phyloP scores from a whole-genome alignment of 768 basidiomycete species.

The Mycena alexandri region DNA sequence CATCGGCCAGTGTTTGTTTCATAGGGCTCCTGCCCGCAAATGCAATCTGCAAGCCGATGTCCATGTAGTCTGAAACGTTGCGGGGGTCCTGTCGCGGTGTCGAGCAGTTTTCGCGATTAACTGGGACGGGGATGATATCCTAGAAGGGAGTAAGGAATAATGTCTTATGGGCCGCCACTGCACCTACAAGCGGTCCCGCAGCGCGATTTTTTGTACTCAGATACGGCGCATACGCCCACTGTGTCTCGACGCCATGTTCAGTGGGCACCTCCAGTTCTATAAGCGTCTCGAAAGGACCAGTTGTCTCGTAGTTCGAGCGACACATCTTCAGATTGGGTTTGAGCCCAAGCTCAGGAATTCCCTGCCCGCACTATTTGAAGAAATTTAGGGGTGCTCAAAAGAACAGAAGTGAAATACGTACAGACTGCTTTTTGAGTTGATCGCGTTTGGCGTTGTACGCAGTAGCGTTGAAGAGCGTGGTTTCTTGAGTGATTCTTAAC shows the following conservation, averaged over 20 bases:
- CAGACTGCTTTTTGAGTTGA: constrained; percentile 26
- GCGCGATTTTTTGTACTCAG: constrained; percentile 39
- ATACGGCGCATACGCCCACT: constrained; percentile 50
- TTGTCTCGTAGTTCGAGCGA: constrained; percentile 37
- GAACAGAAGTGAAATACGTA: constrained; percentile 36
- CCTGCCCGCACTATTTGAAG: constrained; percentile 40
- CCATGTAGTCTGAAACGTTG: constrained; percentile 39
- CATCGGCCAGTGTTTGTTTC: constrained; percentile 41
- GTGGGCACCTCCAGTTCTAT: constrained; percentile 41
- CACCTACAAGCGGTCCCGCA: constrained; percentile 48
- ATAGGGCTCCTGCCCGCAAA: constrained; percentile 44
- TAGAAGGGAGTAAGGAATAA: constrained; percentile 21
- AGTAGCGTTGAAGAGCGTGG: constrained; percentile 44
- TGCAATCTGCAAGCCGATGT: constrained; percentile 51
- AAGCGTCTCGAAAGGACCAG: constrained; percentile 49
- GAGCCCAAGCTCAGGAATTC: neutral
- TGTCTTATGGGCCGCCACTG: neutral
- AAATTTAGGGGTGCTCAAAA: constrained; percentile 9
- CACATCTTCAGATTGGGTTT: constrained; percentile 39
- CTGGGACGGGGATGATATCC: constrained; percentile 50
- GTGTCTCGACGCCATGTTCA: constrained; percentile 22
- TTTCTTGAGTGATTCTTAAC: constrained; percentile 49
- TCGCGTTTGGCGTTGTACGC: constrained; percentile 46
- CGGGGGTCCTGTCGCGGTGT: neutral
- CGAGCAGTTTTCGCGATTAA: constrained; percentile 47